Base-by-base conservation (phyloP, 768 basidiomycete species). In the Kwoniella heveanensis region DNA sequence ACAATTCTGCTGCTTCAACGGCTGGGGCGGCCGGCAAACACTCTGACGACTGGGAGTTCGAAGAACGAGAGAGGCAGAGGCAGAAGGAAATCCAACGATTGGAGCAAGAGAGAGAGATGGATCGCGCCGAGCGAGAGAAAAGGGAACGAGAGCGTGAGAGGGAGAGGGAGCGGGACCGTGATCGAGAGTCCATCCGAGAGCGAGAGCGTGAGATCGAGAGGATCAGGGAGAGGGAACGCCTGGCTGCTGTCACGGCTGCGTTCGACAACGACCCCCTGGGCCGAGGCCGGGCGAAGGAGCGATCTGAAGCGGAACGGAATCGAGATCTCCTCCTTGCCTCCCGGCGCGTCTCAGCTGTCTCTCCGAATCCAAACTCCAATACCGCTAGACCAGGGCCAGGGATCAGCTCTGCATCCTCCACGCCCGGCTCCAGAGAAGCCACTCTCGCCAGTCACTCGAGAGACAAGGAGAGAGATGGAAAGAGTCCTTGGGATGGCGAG, bases 1-100 rank as follows among this genome's bases (percentile, higher is more conserved):
- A 10, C 7, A 24, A 15, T 44, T 50, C 58, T 26, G 30, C 58
- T 25, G 57, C 54, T 19, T 22, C 51, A 9, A 51, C 55, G 48
- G 44, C 60, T 36, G 29, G 54, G 22, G 32, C 54, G 29, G 21
- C 29, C 12, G 56, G 44, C 15, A 48, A 25, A 24, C 51, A 29
- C n/a, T 48, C 44, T 52, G 74, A 67, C 17, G 74, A 73, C 26
- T 70, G 60, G 70, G 77, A 78, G 36, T 74, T 62, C 54, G 76
- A 77, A 49, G 70, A 76, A 54, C 61, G 76, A 25, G 77, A 76
- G 32, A 39, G 74, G 47, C 64, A 62, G 25, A 67, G 77, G n/a
- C 59, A 68, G 47, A 67, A 64, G 54, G 71, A 76, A 54, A 68
- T 71, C 19, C 54, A 67, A 48, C 48, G 70, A 10, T 21, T 76